Evolutionary conservation across 306 rosid species (phyloP).

Genomic region (Gleditsia sinensis): DNA sequence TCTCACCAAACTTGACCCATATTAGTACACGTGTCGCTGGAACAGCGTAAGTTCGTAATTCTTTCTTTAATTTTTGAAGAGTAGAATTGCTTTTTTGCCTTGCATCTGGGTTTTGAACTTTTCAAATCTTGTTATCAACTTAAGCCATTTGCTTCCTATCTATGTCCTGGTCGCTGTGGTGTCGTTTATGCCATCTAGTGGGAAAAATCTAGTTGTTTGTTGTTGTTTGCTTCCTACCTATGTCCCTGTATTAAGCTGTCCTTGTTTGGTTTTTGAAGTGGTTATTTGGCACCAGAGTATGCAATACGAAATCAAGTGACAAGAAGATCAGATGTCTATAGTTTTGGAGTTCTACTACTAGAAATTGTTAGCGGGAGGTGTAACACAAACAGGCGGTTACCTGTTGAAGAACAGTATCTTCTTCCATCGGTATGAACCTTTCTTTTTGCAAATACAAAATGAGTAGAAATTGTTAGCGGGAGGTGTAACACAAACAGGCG

Average conservation of each 20-base stretch:
- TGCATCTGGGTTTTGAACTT: not conserved
- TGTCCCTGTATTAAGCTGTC: not conserved
- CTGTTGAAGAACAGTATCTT: constrained; percentile 66
- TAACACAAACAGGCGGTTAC: constrained; percentile 70
- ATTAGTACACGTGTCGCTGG: constrained; percentile 84
- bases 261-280: constrained; percentile 53
- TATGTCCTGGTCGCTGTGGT: no score
- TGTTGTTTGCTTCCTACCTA: constrained; percentile 5
- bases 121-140: not conserved
- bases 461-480: constrained; percentile 87
- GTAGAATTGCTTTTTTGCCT: not conserved
- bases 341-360: constrained; percentile 78
- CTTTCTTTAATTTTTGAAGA: not conserved
- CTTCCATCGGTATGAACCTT: constrained; percentile 61
- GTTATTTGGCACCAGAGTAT: constrained; percentile 89
- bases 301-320: constrained; percentile 87
- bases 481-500: constrained; percentile 68
- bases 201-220: no score
- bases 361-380: constrained; percentile 84
- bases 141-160: not conserved
- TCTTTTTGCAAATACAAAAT: constrained; percentile 25
- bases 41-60: constrained; percentile 58
- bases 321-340: constrained; percentile 76
- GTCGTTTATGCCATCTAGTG: no score
- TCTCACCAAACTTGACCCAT: constrained; percentile 68